Conservation (phyloP, 1,284 basidiomycete genomes). For the Baeospora myosura region DNA sequence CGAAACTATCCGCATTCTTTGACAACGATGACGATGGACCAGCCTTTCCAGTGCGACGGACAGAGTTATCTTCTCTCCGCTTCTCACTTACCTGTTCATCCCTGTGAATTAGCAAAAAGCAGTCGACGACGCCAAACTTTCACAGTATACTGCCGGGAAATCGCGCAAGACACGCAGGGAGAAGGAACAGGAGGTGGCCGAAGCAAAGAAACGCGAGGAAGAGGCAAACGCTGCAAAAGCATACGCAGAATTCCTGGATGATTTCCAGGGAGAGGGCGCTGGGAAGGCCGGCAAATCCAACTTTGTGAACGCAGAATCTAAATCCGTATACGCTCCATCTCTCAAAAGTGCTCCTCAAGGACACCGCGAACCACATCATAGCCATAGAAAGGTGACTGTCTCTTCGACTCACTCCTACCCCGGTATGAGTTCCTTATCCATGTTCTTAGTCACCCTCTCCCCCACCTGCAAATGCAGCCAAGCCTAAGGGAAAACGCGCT, state of each 20-base stretch:
- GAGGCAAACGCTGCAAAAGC: constrained; percentile 73
- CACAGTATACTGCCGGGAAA: constrained; percentile 68
- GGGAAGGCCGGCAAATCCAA: constrained; percentile 44
- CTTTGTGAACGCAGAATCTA: constrained; percentile 66
- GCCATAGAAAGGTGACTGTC: constrained; percentile 16
- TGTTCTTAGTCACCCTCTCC: constrained; percentile 46
- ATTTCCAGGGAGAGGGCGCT: constrained; percentile 70
- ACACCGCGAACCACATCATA: not conserved
- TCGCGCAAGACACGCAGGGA: constrained; percentile 73
- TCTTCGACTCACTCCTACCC: not conserved
- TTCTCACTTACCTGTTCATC: constrained; percentile 50
- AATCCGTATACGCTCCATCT: constrained; percentile 40
- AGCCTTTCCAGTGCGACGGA: constrained; percentile 80
- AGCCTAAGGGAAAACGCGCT: constrained; percentile 82
- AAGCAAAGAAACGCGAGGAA: constrained; percentile 77
- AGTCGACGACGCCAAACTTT: constrained; percentile 70
- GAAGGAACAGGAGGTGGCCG: constrained; percentile 84
- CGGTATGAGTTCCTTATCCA: constrained; percentile 6
- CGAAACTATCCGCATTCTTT: constrained; percentile 55
- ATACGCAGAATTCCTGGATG: constrained; percentile 83
- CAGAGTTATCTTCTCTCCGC: constrained; percentile 49
- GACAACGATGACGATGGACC: constrained; percentile 75
- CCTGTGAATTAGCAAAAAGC: constrained; percentile 59
- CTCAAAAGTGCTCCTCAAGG: not conserved
- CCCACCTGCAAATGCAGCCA: constrained; percentile 34